Conservation (phyloP, 768 basidiomycete species). For the Tulasnella sp. region DNA sequence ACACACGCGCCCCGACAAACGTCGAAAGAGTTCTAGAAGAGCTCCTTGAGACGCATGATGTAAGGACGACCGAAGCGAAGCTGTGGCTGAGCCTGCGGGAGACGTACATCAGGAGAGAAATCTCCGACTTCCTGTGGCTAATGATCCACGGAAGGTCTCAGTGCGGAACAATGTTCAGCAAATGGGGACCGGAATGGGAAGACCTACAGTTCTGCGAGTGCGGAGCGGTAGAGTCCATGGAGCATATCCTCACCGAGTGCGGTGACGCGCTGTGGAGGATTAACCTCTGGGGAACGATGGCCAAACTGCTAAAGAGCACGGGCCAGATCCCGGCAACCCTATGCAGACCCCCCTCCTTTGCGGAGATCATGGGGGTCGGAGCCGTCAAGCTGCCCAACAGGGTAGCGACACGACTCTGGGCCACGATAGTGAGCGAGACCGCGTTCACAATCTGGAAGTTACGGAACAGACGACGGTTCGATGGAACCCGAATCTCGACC, state of each 20-base stretch:
- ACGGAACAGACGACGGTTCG: no score
- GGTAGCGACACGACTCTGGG: background rate
- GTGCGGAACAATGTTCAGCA: background rate
- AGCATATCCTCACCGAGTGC: constrained; percentile 5
- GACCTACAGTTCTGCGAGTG: background rate
- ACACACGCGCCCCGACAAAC: no score
- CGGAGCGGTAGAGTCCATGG: background rate
- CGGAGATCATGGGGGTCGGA: background rate
- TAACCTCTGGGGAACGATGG: background rate
- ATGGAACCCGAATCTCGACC: no score
- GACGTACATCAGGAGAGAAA: background rate
- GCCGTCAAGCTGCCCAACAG: background rate
- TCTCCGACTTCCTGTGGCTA: background rate
- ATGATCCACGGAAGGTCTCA: background rate
- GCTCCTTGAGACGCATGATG: no score
- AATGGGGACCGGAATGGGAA: constrained; percentile 3
- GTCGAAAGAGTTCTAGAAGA: no score
- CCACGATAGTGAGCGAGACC: no score
- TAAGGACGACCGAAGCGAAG: no score
- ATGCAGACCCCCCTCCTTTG: background rate
- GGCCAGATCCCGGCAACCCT: no score
- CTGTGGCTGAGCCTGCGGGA: background rate
- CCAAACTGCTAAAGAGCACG: background rate
- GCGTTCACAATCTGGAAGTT: no score
- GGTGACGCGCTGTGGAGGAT: background rate